Evolutionary conservation across 2,329 filamentous ascomycete species (phyloP).

Genomic region (Chaetomium sp.): DNA sequence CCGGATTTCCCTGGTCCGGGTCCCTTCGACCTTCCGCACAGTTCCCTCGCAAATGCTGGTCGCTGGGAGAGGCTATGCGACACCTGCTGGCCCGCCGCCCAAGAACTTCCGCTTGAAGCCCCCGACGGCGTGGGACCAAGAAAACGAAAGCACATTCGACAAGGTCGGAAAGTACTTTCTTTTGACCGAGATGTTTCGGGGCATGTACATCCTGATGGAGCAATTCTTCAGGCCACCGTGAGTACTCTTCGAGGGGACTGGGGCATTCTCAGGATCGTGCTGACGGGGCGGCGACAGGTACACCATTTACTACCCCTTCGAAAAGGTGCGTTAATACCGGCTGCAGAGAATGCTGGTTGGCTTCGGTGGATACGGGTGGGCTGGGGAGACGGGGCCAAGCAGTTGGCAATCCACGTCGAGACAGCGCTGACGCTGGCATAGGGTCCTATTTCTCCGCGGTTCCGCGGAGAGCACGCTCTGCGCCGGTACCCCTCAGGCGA

Average conservation of each 20-base stretch:
- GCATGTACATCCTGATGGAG: slow-evolving; percentile 97
- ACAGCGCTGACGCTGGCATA: slow-evolving; percentile 39
- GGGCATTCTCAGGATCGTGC: neutral
- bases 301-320: slow-evolving; percentile 98
- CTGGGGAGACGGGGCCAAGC: too few relatives aligned
- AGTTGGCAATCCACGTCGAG: neutral
- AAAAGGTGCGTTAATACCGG: slow-evolving; percentile 65
- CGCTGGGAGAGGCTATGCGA: slow-evolving; percentile 54
- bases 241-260: slow-evolving; percentile 48
- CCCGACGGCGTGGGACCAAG: slow-evolving; percentile 77
- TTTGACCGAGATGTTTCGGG: slow-evolving; percentile 90
- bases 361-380: neutral
- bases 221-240: slow-evolving; percentile 98
- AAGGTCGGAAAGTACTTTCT: slow-evolving; percentile 92
- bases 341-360: neutral
- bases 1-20: slow-evolving; percentile 26
- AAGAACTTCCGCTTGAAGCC: slow-evolving; percentile 76
- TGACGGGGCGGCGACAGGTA: slow-evolving; percentile 60
- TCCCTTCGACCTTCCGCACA: slow-evolving; percentile 16
- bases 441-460: slow-evolving; percentile 95
- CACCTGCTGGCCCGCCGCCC: slow-evolving; percentile 77
- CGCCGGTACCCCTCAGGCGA: slow-evolving; percentile 96
- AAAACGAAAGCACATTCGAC: slow-evolving; percentile 75
- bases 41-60: slow-evolving; percentile 21
- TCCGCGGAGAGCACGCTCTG: slow-evolving; percentile 96